Percentiles rank a stretch among this genome's conserved stretches.
Conservation (phyloP, 2,329 filamentous ascomycete genomes). For the Alternaria alternata region DNA sequence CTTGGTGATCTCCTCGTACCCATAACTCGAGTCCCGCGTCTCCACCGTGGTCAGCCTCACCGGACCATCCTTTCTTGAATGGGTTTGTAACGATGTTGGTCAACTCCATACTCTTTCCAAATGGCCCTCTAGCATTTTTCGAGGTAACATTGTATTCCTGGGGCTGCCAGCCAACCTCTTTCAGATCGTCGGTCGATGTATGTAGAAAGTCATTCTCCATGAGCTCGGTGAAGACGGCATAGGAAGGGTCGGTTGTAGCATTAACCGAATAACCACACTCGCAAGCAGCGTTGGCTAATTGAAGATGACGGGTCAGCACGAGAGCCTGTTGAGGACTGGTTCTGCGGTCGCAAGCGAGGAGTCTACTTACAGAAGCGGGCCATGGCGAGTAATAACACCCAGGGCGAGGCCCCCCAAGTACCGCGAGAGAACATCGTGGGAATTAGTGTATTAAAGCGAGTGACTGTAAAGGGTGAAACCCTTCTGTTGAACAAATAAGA, state of each 20-base stretch:
- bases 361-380: constrained; percentile 42
- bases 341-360: neutral
- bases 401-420: constrained; percentile 36
- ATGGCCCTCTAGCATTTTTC: constrained; percentile 67
- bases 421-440: constrained; percentile 28
- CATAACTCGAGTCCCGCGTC: constrained; percentile 50
- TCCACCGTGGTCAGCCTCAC: constrained; percentile 55
- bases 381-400: constrained; percentile 40
- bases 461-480: constrained; percentile 24
- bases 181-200: constrained; percentile 59
- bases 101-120: constrained; percentile 69
- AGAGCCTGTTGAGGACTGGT: neutral
- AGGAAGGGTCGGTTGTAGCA: constrained; percentile 51
- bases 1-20: constrained; percentile 46
- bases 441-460: constrained; percentile 28
- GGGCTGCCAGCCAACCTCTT: constrained; percentile 64
- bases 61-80: constrained; percentile 55
- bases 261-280: constrained; percentile 75
- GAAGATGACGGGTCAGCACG: constrained; percentile 19
- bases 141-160: constrained; percentile 73
- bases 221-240: constrained; percentile 70
- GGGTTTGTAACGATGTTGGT: constrained; percentile 66
- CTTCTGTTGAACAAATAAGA: constrained; percentile 21
- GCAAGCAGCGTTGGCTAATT: constrained; percentile 61
- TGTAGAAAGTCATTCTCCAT: constrained; percentile 77